Evolutionary conservation across 257 asterid species (phyloP).

Genomic region (Paulownia fortunei): DNA sequence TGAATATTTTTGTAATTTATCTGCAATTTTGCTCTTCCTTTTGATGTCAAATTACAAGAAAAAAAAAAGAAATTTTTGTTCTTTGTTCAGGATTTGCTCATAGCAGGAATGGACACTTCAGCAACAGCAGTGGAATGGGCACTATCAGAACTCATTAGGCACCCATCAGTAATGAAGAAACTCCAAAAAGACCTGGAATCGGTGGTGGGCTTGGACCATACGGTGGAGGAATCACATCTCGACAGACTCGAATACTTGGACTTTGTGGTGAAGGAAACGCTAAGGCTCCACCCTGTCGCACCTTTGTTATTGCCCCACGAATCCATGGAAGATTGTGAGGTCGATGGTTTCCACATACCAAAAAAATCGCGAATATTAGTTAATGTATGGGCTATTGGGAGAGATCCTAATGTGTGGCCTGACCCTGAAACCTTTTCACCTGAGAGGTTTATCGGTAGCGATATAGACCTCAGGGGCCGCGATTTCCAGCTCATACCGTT

Average conservation of each 20-base stretch:
- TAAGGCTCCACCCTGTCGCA: conserved; percentile 41
- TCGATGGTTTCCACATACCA: conserved; percentile 38
- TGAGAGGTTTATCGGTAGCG: conserved; percentile 36
- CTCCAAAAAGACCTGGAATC: conserved; percentile 41
- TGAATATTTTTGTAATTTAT: no score
- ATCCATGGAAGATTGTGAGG: conserved; percentile 41
- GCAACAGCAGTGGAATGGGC: conserved; percentile 39
- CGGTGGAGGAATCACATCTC: conserved; percentile 41
- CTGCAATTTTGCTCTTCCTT: neutral
- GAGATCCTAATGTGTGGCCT: conserved; percentile 41
- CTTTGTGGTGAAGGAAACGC: conserved; percentile 40
- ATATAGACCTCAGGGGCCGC: conserved; percentile 27
- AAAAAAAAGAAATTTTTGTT: no score
- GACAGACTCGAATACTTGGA: conserved; percentile 37
- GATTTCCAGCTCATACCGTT: conserved; percentile 37
- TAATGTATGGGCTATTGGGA: conserved; percentile 41
- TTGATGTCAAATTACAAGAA: no score
- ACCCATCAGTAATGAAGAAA: conserved; percentile 39
- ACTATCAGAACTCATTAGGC: conserved; percentile 38
- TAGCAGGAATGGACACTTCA: conserved; percentile 44
- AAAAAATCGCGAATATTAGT: conserved; percentile 34
- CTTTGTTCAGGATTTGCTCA: conserved; percentile 36
- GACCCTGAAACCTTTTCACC: conserved; percentile 38
- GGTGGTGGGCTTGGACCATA: conserved; percentile 18
- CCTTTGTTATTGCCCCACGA: conserved; percentile 44